Percentiles rank a stretch among this genome's conserved stretches.
These are phyloP conservation scores for Fonsecaea erecta DNA, from an alignment of 2,329 filamentous ascomycete genomes.

Conservation along the genomic window DNA sequence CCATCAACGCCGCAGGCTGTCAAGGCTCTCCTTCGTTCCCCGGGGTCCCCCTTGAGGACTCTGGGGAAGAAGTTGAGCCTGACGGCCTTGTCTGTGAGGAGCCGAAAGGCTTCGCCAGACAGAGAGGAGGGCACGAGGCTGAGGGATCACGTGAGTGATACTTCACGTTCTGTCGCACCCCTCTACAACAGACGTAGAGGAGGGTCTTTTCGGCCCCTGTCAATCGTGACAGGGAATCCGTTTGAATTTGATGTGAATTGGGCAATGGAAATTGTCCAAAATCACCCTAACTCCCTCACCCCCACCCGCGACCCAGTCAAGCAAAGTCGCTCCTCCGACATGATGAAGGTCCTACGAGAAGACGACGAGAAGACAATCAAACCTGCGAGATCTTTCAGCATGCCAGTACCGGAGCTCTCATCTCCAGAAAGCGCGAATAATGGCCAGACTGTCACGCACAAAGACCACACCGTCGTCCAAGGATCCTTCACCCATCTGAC, in stretches of 20 bases:
- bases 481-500: constrained; percentile 26
- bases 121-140: constrained; percentile 21
- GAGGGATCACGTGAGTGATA: constrained; percentile 23
- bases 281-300: constrained; percentile 11
- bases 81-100: constrained; percentile 23
- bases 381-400: constrained; percentile 2
- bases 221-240: constrained; percentile 28
- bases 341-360: constrained; percentile 14
- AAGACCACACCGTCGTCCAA: constrained; percentile 12
- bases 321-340: not conserved
- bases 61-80: constrained; percentile 26
- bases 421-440: not conserved
- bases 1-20: constrained; percentile 24
- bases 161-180: constrained; percentile 10
- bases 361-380: constrained; percentile 24
- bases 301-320: constrained; percentile 10
- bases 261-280: constrained; percentile 27
- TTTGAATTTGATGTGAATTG: constrained; percentile 32
- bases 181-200: constrained; percentile 2
- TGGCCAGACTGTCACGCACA: not conserved
- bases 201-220: constrained; percentile 24
- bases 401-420: constrained; percentile 9
- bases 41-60: constrained; percentile 17
- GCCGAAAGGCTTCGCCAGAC: constrained; percentile 23
- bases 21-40: constrained; percentile 17